Evolutionary conservation across 257 asterid genomes (phyloP).

Genomic region (Plantago ovata): DNA sequence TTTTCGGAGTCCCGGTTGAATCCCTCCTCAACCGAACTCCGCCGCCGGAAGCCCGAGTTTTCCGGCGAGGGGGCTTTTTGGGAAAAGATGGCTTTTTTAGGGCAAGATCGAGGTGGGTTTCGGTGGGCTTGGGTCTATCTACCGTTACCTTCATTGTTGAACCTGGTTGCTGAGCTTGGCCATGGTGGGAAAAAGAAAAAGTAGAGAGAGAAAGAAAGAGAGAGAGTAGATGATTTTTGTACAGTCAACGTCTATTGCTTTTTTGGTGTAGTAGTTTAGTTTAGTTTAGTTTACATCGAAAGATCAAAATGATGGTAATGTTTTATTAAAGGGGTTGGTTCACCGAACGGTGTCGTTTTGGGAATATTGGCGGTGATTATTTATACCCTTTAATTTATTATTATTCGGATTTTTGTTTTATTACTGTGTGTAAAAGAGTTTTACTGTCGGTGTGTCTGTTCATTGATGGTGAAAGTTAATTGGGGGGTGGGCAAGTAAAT

Average conservation of each 20-base stretch:
- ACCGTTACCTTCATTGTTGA: slow-evolving; percentile 48
- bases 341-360: not conserved
- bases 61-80: slow-evolving; percentile 45
- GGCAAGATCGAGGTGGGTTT: slow-evolving; percentile 33
- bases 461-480: not conserved
- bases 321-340: not conserved
- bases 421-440: no score
- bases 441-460: not conserved
- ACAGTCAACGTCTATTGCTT: not conserved
- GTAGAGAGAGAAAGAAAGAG: not conserved
- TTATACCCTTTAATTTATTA: not conserved
- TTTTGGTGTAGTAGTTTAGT: not conserved
- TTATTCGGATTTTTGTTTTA: no score
- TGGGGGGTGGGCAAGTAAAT: no score
- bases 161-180: slow-evolving; percentile 23
- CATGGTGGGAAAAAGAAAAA: slow-evolving; percentile 20
- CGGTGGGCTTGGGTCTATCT: slow-evolving; percentile 16
- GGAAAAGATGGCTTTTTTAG: slow-evolving; percentile 23
- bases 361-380: slow-evolving; percentile 1
- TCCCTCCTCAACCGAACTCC: slow-evolving; percentile 46
- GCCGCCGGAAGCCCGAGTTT: slow-evolving; percentile 19
- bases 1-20: slow-evolving; percentile 19
- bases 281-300: no score
- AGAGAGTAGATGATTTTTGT: not conserved
- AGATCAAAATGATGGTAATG: slow-evolving; percentile 1